A percentile compares a stretch with the other conserved stretches of the same genome.
Conservation (phyloP, 2,329 filamentous ascomycete genomes). For the Stromatinia cepivora region DNA sequence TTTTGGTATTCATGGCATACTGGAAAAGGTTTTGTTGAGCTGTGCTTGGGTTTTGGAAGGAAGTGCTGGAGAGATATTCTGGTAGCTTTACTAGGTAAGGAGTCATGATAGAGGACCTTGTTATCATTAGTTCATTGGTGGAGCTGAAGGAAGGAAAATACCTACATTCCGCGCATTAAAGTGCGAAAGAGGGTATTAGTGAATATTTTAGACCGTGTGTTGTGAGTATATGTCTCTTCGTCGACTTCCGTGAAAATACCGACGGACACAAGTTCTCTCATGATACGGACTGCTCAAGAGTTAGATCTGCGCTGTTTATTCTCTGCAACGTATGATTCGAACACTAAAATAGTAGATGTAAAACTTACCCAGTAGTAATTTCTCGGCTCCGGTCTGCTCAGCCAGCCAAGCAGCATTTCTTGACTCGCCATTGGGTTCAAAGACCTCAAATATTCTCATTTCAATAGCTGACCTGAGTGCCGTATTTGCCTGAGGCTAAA, state of each 20-base stretch:
- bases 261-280: conserved; percentile 10
- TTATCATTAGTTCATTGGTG: not conserved
- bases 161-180: conserved; percentile 7
- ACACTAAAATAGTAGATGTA: not conserved
- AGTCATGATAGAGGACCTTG: conserved; percentile 8
- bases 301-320: not conserved
- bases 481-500: conserved; percentile 4
- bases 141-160: not conserved
- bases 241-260: conserved; percentile 5
- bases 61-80: not conserved
- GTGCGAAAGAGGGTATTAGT: conserved; percentile 14
- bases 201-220: not conserved
- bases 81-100: not conserved
- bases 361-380: not conserved
- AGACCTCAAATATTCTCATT: conserved; percentile 17
- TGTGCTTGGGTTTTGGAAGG: not conserved
- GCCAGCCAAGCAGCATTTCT: not conserved
- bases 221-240: conserved; percentile 14
- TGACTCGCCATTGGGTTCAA: not conserved
- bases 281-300: conserved; percentile 1
- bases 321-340: not conserved
- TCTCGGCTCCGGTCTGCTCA: not conserved
- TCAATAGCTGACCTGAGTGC: conserved; percentile 1
- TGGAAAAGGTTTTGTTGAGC: not conserved
- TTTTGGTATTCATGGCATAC: conserved; percentile 3